Evolutionary conservation across 139 green algal species (phyloP).

Genomic region (Chlamydomonas sphaeroides): DNA sequence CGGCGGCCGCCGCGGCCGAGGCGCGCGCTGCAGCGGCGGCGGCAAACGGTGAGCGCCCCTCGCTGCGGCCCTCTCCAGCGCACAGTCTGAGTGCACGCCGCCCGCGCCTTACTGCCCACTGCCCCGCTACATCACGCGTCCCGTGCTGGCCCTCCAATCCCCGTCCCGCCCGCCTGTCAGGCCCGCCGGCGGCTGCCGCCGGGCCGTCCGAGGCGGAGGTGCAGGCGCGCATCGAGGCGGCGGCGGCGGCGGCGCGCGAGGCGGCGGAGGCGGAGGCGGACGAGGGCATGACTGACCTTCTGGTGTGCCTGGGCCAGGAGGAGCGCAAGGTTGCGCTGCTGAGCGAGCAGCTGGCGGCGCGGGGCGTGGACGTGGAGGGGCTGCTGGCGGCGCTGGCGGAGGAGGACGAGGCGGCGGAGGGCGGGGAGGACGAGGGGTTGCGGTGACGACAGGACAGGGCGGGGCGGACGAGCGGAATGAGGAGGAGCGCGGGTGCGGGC

Average conservation of each 20-base stretch:
- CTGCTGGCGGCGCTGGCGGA: slow-evolving; percentile 54
- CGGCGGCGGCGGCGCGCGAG: slow-evolving; percentile 35
- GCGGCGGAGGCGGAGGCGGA: slow-evolving; percentile 68
- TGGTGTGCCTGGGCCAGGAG: slow-evolving; percentile 88
- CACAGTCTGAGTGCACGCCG: too few relatives aligned
- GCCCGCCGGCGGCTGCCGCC: too few relatives aligned
- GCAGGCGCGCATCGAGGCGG: slow-evolving; percentile 17
- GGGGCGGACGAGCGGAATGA: too few relatives aligned
- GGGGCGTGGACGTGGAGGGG: slow-evolving; percentile 76
- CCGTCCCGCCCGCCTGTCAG: too few relatives aligned
- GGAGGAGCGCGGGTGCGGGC: too few relatives aligned
- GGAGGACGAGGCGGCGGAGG: slow-evolving; percentile 7
- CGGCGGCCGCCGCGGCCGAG: slow-evolving; percentile 28
- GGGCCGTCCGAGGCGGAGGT: slow-evolving; percentile 11
- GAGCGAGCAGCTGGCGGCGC: slow-evolving; percentile 55
- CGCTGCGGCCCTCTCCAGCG: too few relatives aligned
- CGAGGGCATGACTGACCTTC: slow-evolving; percentile 81
- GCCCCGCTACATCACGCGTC: too few relatives aligned
- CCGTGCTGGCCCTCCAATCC: too few relatives aligned
- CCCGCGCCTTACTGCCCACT: too few relatives aligned
- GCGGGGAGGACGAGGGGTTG: too few relatives aligned
- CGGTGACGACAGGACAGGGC: too few relatives aligned
- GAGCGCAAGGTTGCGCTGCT: slow-evolving; percentile 51
- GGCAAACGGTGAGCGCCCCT: too few relatives aligned
- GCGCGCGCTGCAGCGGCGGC: slow-evolving; percentile 6